These are phyloP conservation scores for Paxillus ammoniavirescens DNA, from an alignment of 768 basidiomycete genomes.

Conservation along the genomic window DNA sequence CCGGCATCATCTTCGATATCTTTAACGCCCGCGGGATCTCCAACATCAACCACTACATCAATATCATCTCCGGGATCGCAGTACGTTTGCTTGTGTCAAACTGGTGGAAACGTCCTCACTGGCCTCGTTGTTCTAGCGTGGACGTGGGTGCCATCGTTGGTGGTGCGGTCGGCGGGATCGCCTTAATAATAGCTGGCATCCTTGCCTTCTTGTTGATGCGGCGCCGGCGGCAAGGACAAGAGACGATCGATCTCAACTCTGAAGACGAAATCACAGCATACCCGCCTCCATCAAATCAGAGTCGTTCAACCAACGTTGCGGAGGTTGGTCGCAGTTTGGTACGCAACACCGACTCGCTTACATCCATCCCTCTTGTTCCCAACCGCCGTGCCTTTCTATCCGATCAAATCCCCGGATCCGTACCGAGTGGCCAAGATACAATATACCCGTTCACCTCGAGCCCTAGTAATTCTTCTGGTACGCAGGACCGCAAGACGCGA, in stretches of 20 bases:
- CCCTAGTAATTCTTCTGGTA: background rate
- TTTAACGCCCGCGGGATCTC: background rate
- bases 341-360: background rate
- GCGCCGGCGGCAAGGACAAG: slow-evolving; percentile 7
- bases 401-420: background rate
- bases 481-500: slow-evolving; percentile 1
- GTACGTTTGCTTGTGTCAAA: slow-evolving; percentile 8
- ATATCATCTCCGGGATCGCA: background rate
- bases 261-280: background rate
- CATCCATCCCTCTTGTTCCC: slow-evolving; percentile 5
- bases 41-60: background rate
- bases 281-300: background rate
- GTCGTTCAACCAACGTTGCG: background rate
- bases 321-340: background rate
- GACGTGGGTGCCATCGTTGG: slow-evolving; percentile 11
- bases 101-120: background rate
- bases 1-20: background rate
- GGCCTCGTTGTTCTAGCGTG: background rate
- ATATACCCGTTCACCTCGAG: slow-evolving; percentile 9
- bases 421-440: background rate
- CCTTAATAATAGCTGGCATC: slow-evolving; percentile 4
- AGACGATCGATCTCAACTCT: slow-evolving; percentile 8
- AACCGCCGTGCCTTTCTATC: slow-evolving; percentile 5
- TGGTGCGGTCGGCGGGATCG: slow-evolving; percentile 9
- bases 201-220: slow-evolving; percentile 11